Base-by-base conservation (phyloP, 495 filamentous ascomycete species). In the Penicillium pulvis region DNA sequence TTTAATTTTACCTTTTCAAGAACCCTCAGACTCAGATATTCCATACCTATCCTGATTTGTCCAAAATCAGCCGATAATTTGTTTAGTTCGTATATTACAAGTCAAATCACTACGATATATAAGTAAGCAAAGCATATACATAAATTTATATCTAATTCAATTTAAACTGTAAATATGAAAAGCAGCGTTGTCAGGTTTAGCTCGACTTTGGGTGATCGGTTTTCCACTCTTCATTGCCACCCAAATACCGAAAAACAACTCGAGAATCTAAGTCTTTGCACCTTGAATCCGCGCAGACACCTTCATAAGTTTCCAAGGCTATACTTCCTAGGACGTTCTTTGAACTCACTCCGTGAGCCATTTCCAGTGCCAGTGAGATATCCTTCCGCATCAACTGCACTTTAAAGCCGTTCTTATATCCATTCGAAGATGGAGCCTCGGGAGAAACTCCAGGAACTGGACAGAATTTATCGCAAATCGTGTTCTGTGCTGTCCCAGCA, bases 341-440 rank as follows among this genome's bases (percentile, higher is more conserved):
- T 16, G 75, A 67, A 0, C 75, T 81, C 9, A 81, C 73, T 7
- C 71, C 55, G 50, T 75, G 55, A n/a, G 79, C 81, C 70, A 75
- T 75, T 9, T 79, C 75, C 0, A 81, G 62, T 1, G 81, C 82
- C 20, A 85, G 55, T 20, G 65, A 63, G 31, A 84, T 75, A 61
- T 84, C 81, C 67, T 82, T 84, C 52, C 65, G 69, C 81, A 84
- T 83, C 58, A 84, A 61, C 58, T 82, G 69, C 6, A 85, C 75
- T 44, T 78, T 75, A 55, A 85, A 84, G 0, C 81, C 82, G 14
- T 72, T 70, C 50, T 71, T 53, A 60, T 84, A 85, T 0, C 72
- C 81, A 4, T 76, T 75, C 1, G 64, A 71, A 2, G 75, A 61
- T 14, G 83, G 80, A 5, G 80, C 77, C 30, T 80, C 71, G 1